Conservation (phyloP, 441 rosid species). For the Oxalis stricta region DNA sequence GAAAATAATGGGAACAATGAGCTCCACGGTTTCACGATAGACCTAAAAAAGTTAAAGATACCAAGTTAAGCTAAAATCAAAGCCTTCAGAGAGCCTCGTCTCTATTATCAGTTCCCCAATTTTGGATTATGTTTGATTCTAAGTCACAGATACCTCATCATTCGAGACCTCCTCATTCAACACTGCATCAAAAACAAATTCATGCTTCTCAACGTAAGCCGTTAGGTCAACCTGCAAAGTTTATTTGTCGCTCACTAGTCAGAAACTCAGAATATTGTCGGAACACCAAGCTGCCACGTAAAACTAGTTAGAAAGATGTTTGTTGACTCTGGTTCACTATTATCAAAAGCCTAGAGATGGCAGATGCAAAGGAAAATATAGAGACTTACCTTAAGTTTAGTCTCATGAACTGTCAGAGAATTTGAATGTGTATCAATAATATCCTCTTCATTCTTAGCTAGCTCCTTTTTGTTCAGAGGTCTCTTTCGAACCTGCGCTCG, state of each 20-base stretch:
- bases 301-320: too few relatives aligned
- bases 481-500: constrained; percentile 82
- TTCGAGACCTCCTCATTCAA: constrained; percentile 91
- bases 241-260: too few relatives aligned
- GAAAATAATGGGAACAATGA: constrained; percentile 88
- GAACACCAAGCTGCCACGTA: not conserved
- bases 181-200: constrained; percentile 91
- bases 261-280: constrained; percentile 5
- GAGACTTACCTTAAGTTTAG: constrained; percentile 69
- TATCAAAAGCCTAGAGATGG: not conserved
- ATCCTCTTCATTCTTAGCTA: constrained; percentile 88
- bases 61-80: constrained; percentile 5
- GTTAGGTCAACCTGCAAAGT: constrained; percentile 84
- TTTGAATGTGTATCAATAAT: constrained; percentile 68
- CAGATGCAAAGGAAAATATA: not conserved
- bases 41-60: constrained; percentile 33
- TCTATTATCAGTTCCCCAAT: not conserved
- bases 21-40: constrained; percentile 88
- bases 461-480: constrained; percentile 91
- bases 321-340: not conserved
- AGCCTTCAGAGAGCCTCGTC: not conserved
- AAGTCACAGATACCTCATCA: constrained; percentile 50
- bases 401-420: constrained; percentile 78
- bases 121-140: constrained; percentile 5
- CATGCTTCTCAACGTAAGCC: constrained; percentile 86